Evolutionary conservation across 2,329 filamentous ascomycete genomes (phyloP), one percentile per base, ranked within the genome.

Genomic region (Talaromyces sp.): DNA sequence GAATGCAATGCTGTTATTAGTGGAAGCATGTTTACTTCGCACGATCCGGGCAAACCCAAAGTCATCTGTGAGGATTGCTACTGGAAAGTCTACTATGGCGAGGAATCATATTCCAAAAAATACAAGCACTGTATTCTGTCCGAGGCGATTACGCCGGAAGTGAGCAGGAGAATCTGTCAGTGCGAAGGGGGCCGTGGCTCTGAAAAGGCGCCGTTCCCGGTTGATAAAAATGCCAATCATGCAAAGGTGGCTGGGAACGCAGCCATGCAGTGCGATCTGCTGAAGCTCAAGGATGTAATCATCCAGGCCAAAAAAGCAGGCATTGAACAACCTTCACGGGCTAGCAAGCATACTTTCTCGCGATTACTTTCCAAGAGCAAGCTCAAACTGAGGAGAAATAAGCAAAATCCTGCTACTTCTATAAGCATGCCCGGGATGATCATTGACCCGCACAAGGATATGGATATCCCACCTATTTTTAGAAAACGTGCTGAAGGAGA

Each of bases 41-140:
- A 58, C 0, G 27, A 56, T 32, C 49, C n/a, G 4, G 32, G 65
- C 15, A 55, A 57, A 11, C 60, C 39, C 4, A 27, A 36, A 1
- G 52, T 61, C 0, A 61, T 77, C n/a, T 77, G 73, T 61, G 74
- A 77, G 57, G 57, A 55, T 19, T 78, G 76, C 62, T 77, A 77
- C 59, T 62, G 72, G 27, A 52, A 62, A 3, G 61, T 63, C 0
- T 66, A 72, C 59, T 72, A 72, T 42, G 71, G 71, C 7, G 63
- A 71, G 3, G 27, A 57, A 4, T 58, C 63, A 0, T 75, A 69
- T 59, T 55, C 59, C 1, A 77, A 77, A 62, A 54, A 66, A 10
- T 73, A 75, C 60, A 77, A 78, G 57, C 68, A 74, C 36, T 74
- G 68, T 55, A 67, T 72, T 25, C 64, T 76, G 0, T 51, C 66